Evolutionary conservation across 2,329 filamentous ascomycete species (phyloP), one percentile per base, ranked within the genome.

Genomic region (Penicillium italicum): DNA sequence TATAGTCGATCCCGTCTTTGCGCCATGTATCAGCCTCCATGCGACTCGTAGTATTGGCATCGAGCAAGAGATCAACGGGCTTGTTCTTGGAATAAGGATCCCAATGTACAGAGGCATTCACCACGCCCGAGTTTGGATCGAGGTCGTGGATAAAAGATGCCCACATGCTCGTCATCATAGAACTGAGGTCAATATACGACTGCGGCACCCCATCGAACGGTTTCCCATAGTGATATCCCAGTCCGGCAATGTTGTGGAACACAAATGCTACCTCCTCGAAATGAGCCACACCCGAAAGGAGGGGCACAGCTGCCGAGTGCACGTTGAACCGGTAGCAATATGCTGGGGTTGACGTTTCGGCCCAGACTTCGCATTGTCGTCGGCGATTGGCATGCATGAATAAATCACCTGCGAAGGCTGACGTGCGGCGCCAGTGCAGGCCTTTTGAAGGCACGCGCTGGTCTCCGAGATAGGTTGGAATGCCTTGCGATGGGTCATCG

Each of bases 311-410:
- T 4, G 76, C 74, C 0, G 78, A 45, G 28, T 58, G 68, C 9
- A 82, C 82, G 64, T 87, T 83, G 76, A 87, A 87, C 44, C 82
- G 79, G 72, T 85, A 87, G 63, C 79, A 82, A 73, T 84, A 87
- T 10, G 81, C 81, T 7, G 79, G 74, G 2, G 82, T 63, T 14
- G 73, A 72, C 30, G 74, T 69, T 10, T 72, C 71, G 12, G 81
- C 74, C 79, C 81, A 85, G 1, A 75, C 72, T 61, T 82, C 73
- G 58, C 78, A 80, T 5, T 80, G 79, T 22, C 78, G 72, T 4
- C 84, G 77, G 1, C 84, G 78, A 31, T 79, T 77, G 5, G 80
- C 84, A 56, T 84, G 81, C 71, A 86, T 81, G 47, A 72, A 66
- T 1, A 75, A 69, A 66, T 87, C 84, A 10, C 84, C 84, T 4